Evolutionary conservation across 2,329 filamentous ascomycete genomes (phyloP), one percentile per base, ranked within the genome.

Genomic region (Paraconiothyrium brasiliense): DNA sequence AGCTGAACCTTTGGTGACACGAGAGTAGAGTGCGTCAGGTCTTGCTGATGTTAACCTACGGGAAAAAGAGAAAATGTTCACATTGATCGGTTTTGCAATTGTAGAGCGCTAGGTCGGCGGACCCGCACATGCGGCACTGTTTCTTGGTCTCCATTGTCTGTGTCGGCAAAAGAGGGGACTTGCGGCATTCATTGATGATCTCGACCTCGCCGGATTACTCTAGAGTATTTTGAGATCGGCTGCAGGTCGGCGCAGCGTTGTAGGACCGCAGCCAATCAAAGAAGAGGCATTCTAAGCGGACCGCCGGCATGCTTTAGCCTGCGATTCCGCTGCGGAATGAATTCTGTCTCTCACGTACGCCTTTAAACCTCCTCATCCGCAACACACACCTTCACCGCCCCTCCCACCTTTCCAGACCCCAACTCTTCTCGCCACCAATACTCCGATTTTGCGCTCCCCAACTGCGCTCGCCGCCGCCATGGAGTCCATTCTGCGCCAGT

Each of bases 401-500:
- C 37, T 37, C 41, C 24, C 54, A 56, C 43, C 57, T 57, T 30
- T 49, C 54, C 59, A 47, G 44, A 43, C 60, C 37, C 48, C 24
- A 24, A 41, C 52, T 30, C 44, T 39, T 3, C 43, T 24, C 20
- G 20, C 37, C 27, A 30, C 48, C 55, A 8, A 30, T 43, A 32
- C 3, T 22, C 24, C 48, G 30, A 27, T 46, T 37, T 48, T 32
- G 51, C 50, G 46, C 48, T 47, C 24, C 54, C 58, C 51, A 24
- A 10, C 54, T 49, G 27, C 59, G 60, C 59, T 61, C 68, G 68
- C 72, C 62, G 62, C 65, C 67, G 75, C 59, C 66, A 99, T 99
- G 95, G 95, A 99, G 86, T 87, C 92, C 74, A 89, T 97, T 73
- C 89, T 98, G 75, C 93, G 93, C 80, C 94, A 98, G 82, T 97